Conservation (phyloP, 495 filamentous ascomycete genomes). For the Hypomontagnella submonticulosa region DNA sequence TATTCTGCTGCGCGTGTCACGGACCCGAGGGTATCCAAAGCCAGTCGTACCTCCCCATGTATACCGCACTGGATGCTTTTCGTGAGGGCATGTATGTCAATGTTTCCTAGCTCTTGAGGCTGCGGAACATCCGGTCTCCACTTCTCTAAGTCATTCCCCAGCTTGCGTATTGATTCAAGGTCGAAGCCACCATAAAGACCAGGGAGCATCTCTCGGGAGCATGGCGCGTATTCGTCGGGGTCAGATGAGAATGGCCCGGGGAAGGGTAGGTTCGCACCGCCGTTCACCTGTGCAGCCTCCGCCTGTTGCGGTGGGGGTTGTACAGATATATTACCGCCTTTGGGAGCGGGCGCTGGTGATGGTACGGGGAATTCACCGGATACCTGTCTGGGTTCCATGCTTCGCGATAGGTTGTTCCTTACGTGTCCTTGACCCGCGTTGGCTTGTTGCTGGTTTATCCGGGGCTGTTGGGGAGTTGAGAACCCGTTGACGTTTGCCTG, state of each 20-base stretch:
- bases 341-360: slow-evolving; percentile 53
- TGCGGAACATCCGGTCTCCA: slow-evolving; percentile 77
- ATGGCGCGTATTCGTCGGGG: slow-evolving; percentile 68
- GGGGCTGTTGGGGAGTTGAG: slow-evolving; percentile 58
- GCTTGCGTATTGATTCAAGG: slow-evolving; percentile 66
- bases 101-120: slow-evolving; percentile 81
- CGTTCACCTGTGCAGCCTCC: slow-evolving; percentile 46
- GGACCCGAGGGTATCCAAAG: slow-evolving; percentile 82
- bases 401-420: slow-evolving; percentile 57
- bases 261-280: slow-evolving; percentile 44
- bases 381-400: slow-evolving; percentile 52
- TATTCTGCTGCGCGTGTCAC: slow-evolving; percentile 69
- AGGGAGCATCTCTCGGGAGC: slow-evolving; percentile 61
- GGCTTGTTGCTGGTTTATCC: slow-evolving; percentile 51
- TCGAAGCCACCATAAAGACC: slow-evolving; percentile 73
- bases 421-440: slow-evolving; percentile 47
- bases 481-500: slow-evolving; percentile 63
- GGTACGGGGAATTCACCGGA: slow-evolving; percentile 54
- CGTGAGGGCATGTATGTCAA: slow-evolving; percentile 92
- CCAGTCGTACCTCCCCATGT: slow-evolving; percentile 84
- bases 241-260: slow-evolving; percentile 50
- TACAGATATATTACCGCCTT: slow-evolving; percentile 50
- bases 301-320: slow-evolving; percentile 50
- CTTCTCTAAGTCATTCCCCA: slow-evolving; percentile 70
- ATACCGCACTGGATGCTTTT: slow-evolving; percentile 94